Percentiles rank a stretch among this genome's conserved stretches.
Conservation (phyloP, 1,139 yeast species). For the Blastobotrys apis region DNA sequence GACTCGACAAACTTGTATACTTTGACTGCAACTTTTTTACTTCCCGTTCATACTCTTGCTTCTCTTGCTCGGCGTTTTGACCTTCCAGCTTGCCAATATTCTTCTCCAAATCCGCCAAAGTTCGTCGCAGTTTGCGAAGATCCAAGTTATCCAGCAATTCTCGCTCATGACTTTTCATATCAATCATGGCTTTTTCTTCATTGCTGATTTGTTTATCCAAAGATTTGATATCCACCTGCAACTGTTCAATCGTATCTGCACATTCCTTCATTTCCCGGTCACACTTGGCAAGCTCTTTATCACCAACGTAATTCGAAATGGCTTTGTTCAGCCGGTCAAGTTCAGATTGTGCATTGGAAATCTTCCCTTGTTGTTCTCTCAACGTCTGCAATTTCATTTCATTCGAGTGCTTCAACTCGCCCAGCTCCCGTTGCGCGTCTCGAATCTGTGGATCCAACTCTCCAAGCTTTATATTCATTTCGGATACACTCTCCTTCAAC, state of each 20-base stretch:
- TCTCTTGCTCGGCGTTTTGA: slow-evolving; percentile 59
- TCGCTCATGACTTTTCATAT: slow-evolving; percentile 50
- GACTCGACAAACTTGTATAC: slow-evolving; percentile 57
- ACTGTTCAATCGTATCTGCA: neutral
- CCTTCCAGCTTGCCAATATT: slow-evolving; percentile 46
- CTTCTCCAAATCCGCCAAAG: slow-evolving; percentile 35
- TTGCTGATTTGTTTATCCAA: slow-evolving; percentile 19
- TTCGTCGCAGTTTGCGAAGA: slow-evolving; percentile 40
- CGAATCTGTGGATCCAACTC: slow-evolving; percentile 10
- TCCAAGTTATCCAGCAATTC: slow-evolving; percentile 54
- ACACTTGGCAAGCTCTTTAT: slow-evolving; percentile 12
- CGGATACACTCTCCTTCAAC: slow-evolving; percentile 3
- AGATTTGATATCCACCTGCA: neutral
- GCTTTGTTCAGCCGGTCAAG: slow-evolving; percentile 4
- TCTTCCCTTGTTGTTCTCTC: slow-evolving; percentile 6
- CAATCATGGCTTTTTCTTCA: slow-evolving; percentile 41
- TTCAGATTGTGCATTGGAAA: slow-evolving; percentile 5
- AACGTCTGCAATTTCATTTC: slow-evolving; percentile 13
- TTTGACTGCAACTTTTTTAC: slow-evolving; percentile 51
- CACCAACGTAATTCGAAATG: slow-evolving; percentile 11
- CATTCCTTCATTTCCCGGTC: slow-evolving; percentile 4
- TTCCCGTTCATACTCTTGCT: slow-evolving; percentile 59
- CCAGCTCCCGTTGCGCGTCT: neutral
- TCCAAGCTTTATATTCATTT: slow-evolving; percentile 6
- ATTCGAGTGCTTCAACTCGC: slow-evolving; percentile 16